Evolutionary conservation across 2,329 filamentous ascomycete species (phyloP).

Genomic region (Sporothrix phasma): DNA sequence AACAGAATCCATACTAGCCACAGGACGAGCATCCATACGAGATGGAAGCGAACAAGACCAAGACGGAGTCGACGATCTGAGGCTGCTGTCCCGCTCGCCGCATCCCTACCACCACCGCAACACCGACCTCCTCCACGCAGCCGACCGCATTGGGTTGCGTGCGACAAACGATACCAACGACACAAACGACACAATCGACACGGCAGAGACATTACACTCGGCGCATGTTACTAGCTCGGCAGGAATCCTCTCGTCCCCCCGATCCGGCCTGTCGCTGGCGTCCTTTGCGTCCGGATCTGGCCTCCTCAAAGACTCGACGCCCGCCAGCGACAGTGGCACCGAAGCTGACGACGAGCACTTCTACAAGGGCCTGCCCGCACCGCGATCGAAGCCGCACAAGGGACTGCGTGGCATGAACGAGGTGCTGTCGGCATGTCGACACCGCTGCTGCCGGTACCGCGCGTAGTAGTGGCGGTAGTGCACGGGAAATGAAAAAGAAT

Average conservation of each 20-base stretch:
- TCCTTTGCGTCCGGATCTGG: slow-evolving; percentile 22
- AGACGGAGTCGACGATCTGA: slow-evolving; percentile 26
- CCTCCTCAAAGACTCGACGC: slow-evolving; percentile 41
- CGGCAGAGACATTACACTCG: background rate
- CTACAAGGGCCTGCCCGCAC: slow-evolving; percentile 74
- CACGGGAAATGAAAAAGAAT: too few relatives aligned
- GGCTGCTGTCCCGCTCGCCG: slow-evolving; percentile 50
- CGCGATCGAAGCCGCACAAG: slow-evolving; percentile 63
- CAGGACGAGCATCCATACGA: background rate
- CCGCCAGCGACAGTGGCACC: slow-evolving; percentile 79
- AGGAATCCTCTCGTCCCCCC: slow-evolving; percentile 2
- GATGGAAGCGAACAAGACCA: too few relatives aligned
- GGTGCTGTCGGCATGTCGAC: slow-evolving; percentile 44
- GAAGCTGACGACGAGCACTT: slow-evolving; percentile 93
- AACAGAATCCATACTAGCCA: background rate
- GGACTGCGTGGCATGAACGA: slow-evolving; percentile 58
- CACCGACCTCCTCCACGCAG: slow-evolving; percentile 44
- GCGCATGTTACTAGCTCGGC: background rate
- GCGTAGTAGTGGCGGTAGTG: background rate
- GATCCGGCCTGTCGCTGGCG: slow-evolving; percentile 19
- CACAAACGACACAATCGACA: too few relatives aligned
- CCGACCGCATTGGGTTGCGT: slow-evolving; percentile 29
- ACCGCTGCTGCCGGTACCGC: slow-evolving; percentile 38
- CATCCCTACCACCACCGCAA: slow-evolving; percentile 57
- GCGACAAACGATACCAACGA: background rate